Evolutionary conservation across 176 grass and related monocot species (phyloP), one percentile per base, ranked within the genome.

Genomic region (Carex parvula): DNA sequence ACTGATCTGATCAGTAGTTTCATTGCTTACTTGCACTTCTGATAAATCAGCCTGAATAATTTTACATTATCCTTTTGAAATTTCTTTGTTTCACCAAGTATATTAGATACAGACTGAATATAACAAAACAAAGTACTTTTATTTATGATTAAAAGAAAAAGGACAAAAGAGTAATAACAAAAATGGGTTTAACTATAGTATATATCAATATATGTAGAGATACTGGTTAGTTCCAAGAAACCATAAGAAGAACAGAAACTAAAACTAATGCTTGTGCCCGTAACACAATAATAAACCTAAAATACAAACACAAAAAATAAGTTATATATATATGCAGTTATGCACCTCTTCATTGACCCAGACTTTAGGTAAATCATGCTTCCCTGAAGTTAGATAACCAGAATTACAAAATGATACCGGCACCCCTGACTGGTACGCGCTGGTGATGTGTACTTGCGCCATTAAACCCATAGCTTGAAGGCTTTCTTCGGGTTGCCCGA

Each of bases 1-100:
- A 18, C 33, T 63, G 13, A 81, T 87, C 69, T 59, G 89, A 66
- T 64, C 46, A 35, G 59, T 68, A 53, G 77, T 83, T 64, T 83
- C 89, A 63, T 71, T 84, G 72, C 66, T 44, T 77, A 35, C 30
- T 87, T 82, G 84, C 4, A 72, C 79, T 39, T 85, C 64, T 30
- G 89, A 87, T 79, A 84, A 72, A 85, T 71, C 44, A 61, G 88
- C 85, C 92, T 94, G 79, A 86, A 72, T 18, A 57, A 42, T 82
- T 15, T 56, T 88, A 81, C 73, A 77, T 30, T 22, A 55, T 17
- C 32, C 41, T 81, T 24, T 60, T 9, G n/a, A 33, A 60, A 44
- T 46, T 81, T 21, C 8, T 81, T 16, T 62, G 21, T 44, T 64
- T 64, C 12, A 64, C 64, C 13, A 59, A 86, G 37, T 81, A 39